phyloP scores from a whole-genome alignment of 2,329 filamentous ascomycete species.

The Aspergillus pseudoviridinutans region DNA sequence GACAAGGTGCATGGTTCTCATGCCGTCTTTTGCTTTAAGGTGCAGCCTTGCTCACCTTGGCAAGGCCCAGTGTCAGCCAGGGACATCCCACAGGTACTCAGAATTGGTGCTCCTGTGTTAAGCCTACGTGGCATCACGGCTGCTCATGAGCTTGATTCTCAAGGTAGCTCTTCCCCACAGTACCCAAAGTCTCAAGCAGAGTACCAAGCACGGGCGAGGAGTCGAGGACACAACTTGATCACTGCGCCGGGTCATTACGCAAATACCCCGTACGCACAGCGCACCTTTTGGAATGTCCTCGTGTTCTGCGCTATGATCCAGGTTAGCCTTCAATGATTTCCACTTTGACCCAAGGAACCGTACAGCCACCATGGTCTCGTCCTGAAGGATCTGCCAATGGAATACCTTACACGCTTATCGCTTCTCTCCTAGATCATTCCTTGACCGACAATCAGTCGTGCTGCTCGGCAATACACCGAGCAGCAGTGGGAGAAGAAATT shows the following conservation, averaged over 20 bases:
- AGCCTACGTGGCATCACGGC: too few species aligned
- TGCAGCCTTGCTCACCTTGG: background rate
- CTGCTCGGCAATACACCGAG: too few species aligned
- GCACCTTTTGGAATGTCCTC: background rate
- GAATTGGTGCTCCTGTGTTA: background rate
- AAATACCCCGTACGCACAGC: background rate
- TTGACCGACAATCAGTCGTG: background rate
- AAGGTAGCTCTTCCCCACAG: background rate
- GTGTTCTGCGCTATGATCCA: background rate
- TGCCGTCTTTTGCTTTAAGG: too few species aligned
- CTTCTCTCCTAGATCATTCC: background rate
- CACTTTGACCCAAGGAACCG: slow-evolving; percentile 1
- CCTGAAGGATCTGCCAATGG: background rate
- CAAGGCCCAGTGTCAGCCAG: too few species aligned
- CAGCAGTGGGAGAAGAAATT: too few species aligned
- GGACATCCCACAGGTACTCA: too few species aligned
- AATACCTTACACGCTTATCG: background rate
- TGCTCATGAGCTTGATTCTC: background rate
- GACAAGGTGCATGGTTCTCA: background rate
- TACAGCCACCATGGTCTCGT: background rate
- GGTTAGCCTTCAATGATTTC: background rate
- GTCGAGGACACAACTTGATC: background rate
- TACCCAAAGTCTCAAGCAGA: background rate
- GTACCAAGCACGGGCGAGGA: background rate
- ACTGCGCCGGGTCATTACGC: background rate